Base-by-base conservation (phyloP, 176 grass and related monocot species). In the Hordeum marinum region DNA sequence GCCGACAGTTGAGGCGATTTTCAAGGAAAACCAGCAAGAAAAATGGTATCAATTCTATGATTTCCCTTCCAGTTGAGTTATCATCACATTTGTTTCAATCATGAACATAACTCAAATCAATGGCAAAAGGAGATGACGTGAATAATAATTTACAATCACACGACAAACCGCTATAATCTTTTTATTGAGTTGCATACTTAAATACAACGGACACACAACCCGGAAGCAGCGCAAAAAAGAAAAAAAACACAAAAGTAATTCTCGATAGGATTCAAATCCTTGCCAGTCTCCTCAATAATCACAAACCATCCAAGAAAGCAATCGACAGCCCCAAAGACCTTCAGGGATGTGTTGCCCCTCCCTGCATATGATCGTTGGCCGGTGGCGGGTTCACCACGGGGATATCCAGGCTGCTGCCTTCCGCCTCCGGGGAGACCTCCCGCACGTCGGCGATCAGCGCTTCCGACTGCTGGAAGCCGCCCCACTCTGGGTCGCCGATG, bases 351-450 rank as follows among this genome's bases (percentile, higher is more conserved):
- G 80, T 68, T 40, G 84, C 37, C 23, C 88, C 85, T 45, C 93
- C 88, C 77, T 86, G 93, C 42, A 85, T 66, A 87, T 87, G 87
- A 50, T 92, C 90, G 63, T 45, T 76, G 61, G 81, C 57, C 1
- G 93, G 86, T 69, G 91, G 82, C 35, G 87, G 90, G 9, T 81
- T 92, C 40, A 90, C 97, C 24, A 96, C 94, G 59, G 90, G 87
- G 60, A 99, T 95, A 67, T 99, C 94, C 81, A 99, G 82, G 84
- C 93, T 92, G 84, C 79, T 64, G 25, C 78, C 85, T 83, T 94
- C 96, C 48, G 82, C 35, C 80, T 96, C 90, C 3, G 94, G 86
- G 45, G 96, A 86, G 68, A 96, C 91, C 79, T 99, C 96, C 61
- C 93, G 83, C 15, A 99, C 96, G 81, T 99, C 94, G 8, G 93